These are phyloP conservation scores for Starmerella khaoyaiensis DNA, from an alignment of 805 yeast species.

Conservation along the genomic window DNA sequence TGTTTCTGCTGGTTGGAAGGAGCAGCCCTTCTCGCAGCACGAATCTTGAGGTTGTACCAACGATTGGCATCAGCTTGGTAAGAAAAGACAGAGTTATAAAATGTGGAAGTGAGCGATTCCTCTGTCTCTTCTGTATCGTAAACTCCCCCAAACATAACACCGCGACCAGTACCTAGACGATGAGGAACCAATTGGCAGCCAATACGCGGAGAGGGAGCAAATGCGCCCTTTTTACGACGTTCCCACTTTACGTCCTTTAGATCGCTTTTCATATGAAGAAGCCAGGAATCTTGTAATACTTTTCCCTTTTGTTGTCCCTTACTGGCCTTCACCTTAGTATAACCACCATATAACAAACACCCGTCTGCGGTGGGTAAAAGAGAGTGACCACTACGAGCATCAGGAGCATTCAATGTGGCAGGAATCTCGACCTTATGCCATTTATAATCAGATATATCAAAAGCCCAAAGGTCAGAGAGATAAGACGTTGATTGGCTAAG, in stretches of 20 bases:
- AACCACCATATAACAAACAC: conserved; percentile 82
- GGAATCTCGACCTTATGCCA: conserved; percentile 89
- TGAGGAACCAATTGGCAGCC: conserved; percentile 85
- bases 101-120: conserved; percentile 72
- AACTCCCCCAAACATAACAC: conserved; percentile 89
- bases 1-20: conserved; percentile 24
- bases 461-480: conserved; percentile 77
- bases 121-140: conserved; percentile 92
- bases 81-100: conserved; percentile 66
- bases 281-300: conserved; percentile 75
- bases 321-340: conserved; percentile 74
- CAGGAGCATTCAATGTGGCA: conserved; percentile 66
- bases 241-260: conserved; percentile 72
- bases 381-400: conserved; percentile 88
- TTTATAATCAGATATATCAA: conserved; percentile 76
- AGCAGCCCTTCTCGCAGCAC: conserved; percentile 40
- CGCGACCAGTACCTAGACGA: conserved; percentile 53
- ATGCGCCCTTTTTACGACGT: conserved; percentile 76
- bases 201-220: conserved; percentile 85
- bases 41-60: conserved; percentile 65
- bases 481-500: conserved; percentile 74
- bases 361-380: conserved; percentile 68
- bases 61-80: conserved; percentile 77
- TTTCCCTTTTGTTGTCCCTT: conserved; percentile 87
- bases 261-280: conserved; percentile 74